Evolutionary conservation across 148 eudicot genomes (phyloP).

Genomic region (Cornus controversa): DNA sequence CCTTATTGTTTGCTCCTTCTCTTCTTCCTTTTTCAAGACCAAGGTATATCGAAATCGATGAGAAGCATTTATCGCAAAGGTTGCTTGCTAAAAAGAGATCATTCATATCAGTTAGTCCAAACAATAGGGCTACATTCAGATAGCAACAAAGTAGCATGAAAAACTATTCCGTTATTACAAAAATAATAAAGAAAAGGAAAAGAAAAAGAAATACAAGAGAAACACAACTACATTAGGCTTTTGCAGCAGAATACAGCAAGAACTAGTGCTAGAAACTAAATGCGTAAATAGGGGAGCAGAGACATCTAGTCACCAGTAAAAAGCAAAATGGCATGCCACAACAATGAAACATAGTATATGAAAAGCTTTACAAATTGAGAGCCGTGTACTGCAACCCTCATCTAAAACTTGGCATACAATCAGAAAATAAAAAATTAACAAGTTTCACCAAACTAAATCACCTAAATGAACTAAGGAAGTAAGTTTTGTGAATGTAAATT

Average conservation of each 20-base stretch:
- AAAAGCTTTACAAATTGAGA: too few species aligned
- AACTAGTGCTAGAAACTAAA: too few species aligned
- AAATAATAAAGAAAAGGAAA: too few species aligned
- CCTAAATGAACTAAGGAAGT: not conserved
- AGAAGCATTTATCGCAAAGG: slow-evolving; percentile 91
- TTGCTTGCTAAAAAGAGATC: slow-evolving; percentile 69
- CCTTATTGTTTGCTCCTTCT: slow-evolving; percentile 60
- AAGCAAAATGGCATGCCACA: too few species aligned
- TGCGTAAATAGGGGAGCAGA: too few species aligned
- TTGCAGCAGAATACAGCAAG: too few species aligned
- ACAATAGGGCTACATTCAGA: not conserved
- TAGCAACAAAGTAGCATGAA: not conserved
- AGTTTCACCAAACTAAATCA: not conserved
- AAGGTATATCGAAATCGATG: slow-evolving; percentile 89
- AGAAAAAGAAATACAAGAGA: too few species aligned
- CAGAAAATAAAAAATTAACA: not conserved
- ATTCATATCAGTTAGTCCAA: slow-evolving; percentile 17
- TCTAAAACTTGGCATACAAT: not conserved
- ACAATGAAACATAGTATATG: too few species aligned
- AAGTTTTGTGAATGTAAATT: not conserved
- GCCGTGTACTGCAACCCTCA: not conserved
- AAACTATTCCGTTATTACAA: too few species aligned
- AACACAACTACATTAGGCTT: too few species aligned
- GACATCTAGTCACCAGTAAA: too few species aligned
- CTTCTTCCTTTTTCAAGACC: slow-evolving; percentile 89